A percentile compares a stretch with the other conserved stretches of the same genome.
phyloP scores from a whole-genome alignment of 768 basidiomycete genomes.

The Cystobasidiopsis lactophilus region DNA sequence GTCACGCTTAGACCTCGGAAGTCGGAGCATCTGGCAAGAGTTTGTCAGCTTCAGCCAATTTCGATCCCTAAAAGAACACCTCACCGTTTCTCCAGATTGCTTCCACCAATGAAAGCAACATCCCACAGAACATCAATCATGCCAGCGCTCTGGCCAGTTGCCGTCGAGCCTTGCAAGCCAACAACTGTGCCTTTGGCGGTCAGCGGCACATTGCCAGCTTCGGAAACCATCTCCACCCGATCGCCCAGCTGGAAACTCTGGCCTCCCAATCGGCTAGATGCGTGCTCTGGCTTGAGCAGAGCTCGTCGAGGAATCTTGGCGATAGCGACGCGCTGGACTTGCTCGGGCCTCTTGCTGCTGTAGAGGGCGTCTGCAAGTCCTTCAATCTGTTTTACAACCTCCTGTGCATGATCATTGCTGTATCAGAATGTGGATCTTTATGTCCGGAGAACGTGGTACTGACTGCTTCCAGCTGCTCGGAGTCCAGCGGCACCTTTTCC shows the following conservation, averaged over 20 bases:
- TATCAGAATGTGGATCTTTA: not conserved
- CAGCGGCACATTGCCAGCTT: slow-evolving; percentile 76
- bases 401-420: slow-evolving; percentile 27
- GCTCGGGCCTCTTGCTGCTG: slow-evolving; percentile 35
- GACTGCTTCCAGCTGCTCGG: slow-evolving; percentile 77
- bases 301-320: slow-evolving; percentile 82
- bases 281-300: slow-evolving; percentile 76
- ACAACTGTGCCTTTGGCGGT: slow-evolving; percentile 84
- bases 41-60: too few relatives aligned
- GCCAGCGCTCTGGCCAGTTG: slow-evolving; percentile 27
- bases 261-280: slow-evolving; percentile 67
- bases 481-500: slow-evolving; percentile 75
- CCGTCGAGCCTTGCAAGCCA: slow-evolving; percentile 36
- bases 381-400: slow-evolving; percentile 60
- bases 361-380: slow-evolving; percentile 46
- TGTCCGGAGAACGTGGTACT: not conserved
- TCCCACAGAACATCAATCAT: slow-evolving; percentile 95
- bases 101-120: slow-evolving; percentile 78
- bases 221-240: slow-evolving; percentile 85
- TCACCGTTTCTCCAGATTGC: slow-evolving; percentile 61
- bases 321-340: slow-evolving; percentile 77
- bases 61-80: slow-evolving; percentile 5
- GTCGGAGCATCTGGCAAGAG: slow-evolving; percentile 45
- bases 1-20: slow-evolving; percentile 79
- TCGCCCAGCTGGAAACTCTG: slow-evolving; percentile 76